phyloP scores from a whole-genome alignment of 1,284 basidiomycete species.

The Cryptococcus deneoformans region DNA sequence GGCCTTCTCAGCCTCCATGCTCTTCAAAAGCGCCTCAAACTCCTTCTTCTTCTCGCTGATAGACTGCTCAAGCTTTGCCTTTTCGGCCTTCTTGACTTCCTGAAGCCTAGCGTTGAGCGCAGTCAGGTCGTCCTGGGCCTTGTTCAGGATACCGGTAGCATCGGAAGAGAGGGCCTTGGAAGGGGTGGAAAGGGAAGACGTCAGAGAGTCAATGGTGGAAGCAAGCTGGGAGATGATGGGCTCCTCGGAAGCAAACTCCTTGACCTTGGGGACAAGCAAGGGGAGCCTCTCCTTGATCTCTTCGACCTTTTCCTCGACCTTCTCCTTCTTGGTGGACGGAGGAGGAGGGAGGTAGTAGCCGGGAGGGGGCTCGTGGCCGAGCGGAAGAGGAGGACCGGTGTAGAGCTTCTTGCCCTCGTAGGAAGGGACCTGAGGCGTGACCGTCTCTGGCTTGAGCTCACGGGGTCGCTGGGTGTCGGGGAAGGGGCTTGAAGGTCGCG shows the following conservation, averaged over 20 bases:
- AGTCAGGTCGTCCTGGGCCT: slow-evolving; percentile 78
- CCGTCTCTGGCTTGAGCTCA: slow-evolving; percentile 45
- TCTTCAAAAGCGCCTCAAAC: slow-evolving; percentile 78
- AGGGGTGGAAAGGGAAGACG: slow-evolving; percentile 67
- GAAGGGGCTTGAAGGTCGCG: slow-evolving; percentile 19
- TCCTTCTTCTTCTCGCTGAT: slow-evolving; percentile 79
- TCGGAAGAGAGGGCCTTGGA: slow-evolving; percentile 63
- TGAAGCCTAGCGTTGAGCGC: slow-evolving; percentile 75
- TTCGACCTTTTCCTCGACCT: slow-evolving; percentile 13
- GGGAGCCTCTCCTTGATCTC: slow-evolving; percentile 58
- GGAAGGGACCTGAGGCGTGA: slow-evolving; percentile 39
- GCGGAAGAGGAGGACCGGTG: slow-evolving; percentile 64
- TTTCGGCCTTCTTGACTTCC: slow-evolving; percentile 77
- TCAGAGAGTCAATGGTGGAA: slow-evolving; percentile 87
- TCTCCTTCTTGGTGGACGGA: slow-evolving; percentile 19
- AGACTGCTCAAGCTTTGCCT: slow-evolving; percentile 68
- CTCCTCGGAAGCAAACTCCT: slow-evolving; percentile 70
- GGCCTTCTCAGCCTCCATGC: slow-evolving; percentile 80
- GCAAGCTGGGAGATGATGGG: slow-evolving; percentile 92
- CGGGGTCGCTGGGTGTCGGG: slow-evolving; percentile 42
- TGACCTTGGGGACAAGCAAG: slow-evolving; percentile 75
- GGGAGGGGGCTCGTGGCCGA: slow-evolving; percentile 88
- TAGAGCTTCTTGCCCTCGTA: slow-evolving; percentile 59
- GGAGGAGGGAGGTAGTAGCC: slow-evolving; percentile 60
- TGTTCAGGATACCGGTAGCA: slow-evolving; percentile 56